Evolutionary conservation across 306 rosid genomes (phyloP), one percentile per base, ranked within the genome.

Genomic region (Datisca glomerata): DNA sequence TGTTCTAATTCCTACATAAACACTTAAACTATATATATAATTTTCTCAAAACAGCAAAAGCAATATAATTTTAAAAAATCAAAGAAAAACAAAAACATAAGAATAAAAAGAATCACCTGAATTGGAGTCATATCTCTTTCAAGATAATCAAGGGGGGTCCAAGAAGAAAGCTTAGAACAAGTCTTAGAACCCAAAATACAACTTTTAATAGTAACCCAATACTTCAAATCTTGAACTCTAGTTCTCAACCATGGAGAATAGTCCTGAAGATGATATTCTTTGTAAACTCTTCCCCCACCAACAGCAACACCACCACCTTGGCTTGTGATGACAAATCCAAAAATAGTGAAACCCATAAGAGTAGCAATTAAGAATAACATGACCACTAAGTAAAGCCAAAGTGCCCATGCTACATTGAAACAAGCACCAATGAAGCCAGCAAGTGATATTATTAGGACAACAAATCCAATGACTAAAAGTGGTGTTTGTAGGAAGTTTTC

Each of bases 391-490:
- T 89, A 89, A 20, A 89, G 43, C 97, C 97, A 89, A 0, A 89
- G 76, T 13, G 95, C 97, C 71, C 95, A 83, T 2, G 86, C 95
- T 13, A 89, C 93, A 44, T 89, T 66, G 32, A 89, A 89, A 41
- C 97, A 89, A 1, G 97, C 94, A 12, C 97, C 97, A 23, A 89
- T 74, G 64, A 89, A 89, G 4, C 97, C 95, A 6, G 97, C 93
- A 2, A 89, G 48, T 6, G 97, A 89, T 3, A 89, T 61, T 31
- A 89, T 48, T 0, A 89, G 71, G 27, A 89, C 83, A 8, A 89
- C 61, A 25, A 89, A 89, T 2, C 97, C 97, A 10, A 89, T 53
- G 7, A 80, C 65, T 3, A 89, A 41, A 19, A 89, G 83, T 43
- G 97, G 97, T 1, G 97, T 83, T 45, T 89, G 97, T 15, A 83